Conservation (phyloP, 1,284 basidiomycete species). For the Rhodotorula sp. region DNA sequence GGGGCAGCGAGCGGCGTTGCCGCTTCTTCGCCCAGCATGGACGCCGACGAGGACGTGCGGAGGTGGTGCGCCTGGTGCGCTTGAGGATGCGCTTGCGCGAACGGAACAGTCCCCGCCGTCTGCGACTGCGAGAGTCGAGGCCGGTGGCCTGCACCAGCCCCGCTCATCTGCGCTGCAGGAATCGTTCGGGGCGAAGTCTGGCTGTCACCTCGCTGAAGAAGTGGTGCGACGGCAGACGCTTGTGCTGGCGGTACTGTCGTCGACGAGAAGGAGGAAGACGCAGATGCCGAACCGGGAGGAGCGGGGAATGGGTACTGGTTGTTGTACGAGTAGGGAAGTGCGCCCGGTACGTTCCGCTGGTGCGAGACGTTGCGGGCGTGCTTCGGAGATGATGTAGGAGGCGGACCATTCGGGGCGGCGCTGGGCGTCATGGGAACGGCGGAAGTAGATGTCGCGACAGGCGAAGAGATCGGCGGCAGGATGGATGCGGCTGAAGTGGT, state of each 20-base stretch:
- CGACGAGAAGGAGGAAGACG: neutral
- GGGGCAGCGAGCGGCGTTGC: slow-evolving; percentile 2
- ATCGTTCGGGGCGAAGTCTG: slow-evolving; percentile 9
- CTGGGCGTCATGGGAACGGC: neutral
- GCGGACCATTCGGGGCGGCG: neutral
- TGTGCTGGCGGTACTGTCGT: neutral
- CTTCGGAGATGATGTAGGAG: neutral
- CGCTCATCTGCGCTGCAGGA: neutral
- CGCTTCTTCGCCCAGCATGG: neutral
- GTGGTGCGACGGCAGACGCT: neutral
- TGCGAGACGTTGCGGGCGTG: neutral
- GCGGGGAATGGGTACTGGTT: neutral
- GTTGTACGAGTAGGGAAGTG: neutral
- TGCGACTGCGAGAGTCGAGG: slow-evolving; percentile 14
- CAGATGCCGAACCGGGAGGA: neutral
- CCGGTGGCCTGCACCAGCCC: neutral
- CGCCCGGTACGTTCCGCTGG: neutral
- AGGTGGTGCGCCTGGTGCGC: neutral
- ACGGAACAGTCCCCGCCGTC: neutral
- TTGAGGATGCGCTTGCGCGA: neutral
- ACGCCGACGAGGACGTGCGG: neutral
- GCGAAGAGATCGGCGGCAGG: neutral
- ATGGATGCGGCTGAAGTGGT: neutral
- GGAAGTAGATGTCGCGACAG: neutral
- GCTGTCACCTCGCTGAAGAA: neutral